phyloP scores from a whole-genome alignment of 345 rosid species.

The Boechera divaricarpa region DNA sequence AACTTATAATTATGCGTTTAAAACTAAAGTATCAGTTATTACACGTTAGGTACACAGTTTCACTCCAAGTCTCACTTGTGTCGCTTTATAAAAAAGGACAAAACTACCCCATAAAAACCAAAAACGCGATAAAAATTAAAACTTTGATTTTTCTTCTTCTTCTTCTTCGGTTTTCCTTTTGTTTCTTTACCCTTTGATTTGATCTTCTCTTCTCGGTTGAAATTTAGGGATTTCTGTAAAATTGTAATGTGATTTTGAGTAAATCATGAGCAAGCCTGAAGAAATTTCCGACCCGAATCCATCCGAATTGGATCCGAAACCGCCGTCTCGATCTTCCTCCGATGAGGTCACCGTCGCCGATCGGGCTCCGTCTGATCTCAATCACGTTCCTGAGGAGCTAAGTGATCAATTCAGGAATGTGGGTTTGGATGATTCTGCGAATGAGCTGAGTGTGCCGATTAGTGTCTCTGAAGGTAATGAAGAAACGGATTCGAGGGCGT shows the following conservation, averaged over 20 bases:
- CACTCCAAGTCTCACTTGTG: slow-evolving; percentile 1
- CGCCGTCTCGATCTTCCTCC: slow-evolving; percentile 36
- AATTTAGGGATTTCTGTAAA: slow-evolving; percentile 38
- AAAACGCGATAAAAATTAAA: not conserved
- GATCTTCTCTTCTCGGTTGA: slow-evolving; percentile 24
- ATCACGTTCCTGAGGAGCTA: slow-evolving; percentile 33
- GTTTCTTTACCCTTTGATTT: slow-evolving; percentile 14
- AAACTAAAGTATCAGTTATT: slow-evolving; percentile 24
- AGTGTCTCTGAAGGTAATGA: slow-evolving; percentile 15
- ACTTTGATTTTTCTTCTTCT: slow-evolving; percentile 15
- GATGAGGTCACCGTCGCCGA: slow-evolving; percentile 31
- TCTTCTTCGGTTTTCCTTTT: not conserved
- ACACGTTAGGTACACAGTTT: slow-evolving; percentile 17
- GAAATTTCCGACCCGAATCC: slow-evolving; percentile 26
- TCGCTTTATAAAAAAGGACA: not conserved
- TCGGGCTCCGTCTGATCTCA: slow-evolving; percentile 35
- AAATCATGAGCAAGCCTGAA: slow-evolving; percentile 44
- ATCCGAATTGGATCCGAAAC: slow-evolving; percentile 17
- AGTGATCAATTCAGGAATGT: slow-evolving; percentile 47
- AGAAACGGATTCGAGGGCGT: slow-evolving; percentile 24
- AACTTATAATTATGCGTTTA: not conserved
- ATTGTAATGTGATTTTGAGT: slow-evolving; percentile 32
- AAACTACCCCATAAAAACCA: slow-evolving; percentile 13
- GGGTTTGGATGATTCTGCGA: slow-evolving; percentile 38
- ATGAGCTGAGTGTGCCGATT: slow-evolving; percentile 34